These are phyloP conservation scores for Fusarium sp. DNA, from an alignment of 2,329 filamentous ascomycete genomes.

Conservation along the genomic window DNA sequence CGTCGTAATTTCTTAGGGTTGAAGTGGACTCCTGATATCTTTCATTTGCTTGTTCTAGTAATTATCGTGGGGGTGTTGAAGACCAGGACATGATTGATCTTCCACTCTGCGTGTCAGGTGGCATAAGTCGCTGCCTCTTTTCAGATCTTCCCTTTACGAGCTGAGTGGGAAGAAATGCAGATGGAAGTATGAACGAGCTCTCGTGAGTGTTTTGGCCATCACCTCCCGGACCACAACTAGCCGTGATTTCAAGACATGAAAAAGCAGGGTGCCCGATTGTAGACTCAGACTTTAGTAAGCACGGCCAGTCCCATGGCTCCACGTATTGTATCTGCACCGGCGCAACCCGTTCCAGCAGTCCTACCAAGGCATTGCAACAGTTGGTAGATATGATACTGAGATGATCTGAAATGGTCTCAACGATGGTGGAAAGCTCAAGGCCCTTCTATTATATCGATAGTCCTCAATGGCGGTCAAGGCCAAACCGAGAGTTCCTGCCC, in stretches of 20 bases:
- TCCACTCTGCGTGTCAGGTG: too few species aligned
- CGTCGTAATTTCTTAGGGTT: too few species aligned
- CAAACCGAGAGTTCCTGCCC: slow-evolving; percentile 78
- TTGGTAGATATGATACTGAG: slow-evolving; percentile 61
- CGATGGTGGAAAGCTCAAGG: slow-evolving; percentile 67
- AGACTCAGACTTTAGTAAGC: slow-evolving; percentile 68
- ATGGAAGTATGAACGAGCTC: too few species aligned
- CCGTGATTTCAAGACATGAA: slow-evolving; percentile 54
- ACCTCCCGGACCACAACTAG: slow-evolving; percentile 2
- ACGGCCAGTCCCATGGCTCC: slow-evolving; percentile 72
- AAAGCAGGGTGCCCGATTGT: slow-evolving; percentile 68
- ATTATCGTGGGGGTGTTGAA: too few species aligned
- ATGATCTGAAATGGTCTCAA: slow-evolving; percentile 62
- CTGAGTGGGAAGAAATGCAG: too few species aligned
- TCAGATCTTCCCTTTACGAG: too few species aligned
- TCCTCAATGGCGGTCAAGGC: slow-evolving; percentile 74
- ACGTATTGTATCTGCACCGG: slow-evolving; percentile 69
- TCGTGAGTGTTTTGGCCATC: slow-evolving; percentile 3
- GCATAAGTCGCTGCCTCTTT: too few species aligned
- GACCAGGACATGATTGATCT: too few species aligned
- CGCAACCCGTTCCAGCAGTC: slow-evolving; percentile 68
- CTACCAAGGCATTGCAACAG: slow-evolving; percentile 74
- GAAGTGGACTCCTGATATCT: too few species aligned
- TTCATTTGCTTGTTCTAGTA: too few species aligned
- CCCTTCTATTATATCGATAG: slow-evolving; percentile 73